Conservation (phyloP, 2,329 filamentous ascomycete species). For the Rhynchosporium agropyri region DNA sequence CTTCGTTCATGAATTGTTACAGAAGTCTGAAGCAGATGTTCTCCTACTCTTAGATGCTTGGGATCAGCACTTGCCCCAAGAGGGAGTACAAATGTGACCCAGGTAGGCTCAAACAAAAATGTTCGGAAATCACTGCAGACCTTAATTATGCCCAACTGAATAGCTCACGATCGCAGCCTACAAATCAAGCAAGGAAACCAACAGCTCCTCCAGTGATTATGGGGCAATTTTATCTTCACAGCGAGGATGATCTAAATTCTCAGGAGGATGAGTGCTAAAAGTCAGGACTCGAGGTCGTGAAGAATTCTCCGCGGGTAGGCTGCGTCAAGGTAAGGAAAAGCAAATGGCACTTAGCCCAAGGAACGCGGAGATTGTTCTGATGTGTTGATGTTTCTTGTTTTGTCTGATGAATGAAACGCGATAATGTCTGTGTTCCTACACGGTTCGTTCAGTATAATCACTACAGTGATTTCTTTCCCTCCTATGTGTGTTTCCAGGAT, state of each 20-base stretch:
- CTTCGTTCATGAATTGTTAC: background rate
- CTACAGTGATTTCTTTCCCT: no score
- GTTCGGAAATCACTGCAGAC: background rate
- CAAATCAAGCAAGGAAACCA: background rate
- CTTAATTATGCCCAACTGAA: background rate
- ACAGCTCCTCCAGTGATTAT: background rate
- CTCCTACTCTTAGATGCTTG: background rate
- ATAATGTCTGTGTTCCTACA: no score
- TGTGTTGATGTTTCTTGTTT: no score
- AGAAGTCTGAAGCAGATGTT: background rate
- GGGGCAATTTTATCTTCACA: background rate
- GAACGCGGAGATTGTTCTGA: background rate
- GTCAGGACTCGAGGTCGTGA: background rate
- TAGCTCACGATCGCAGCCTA: background rate
- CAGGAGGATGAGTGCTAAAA: background rate
- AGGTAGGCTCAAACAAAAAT: background rate
- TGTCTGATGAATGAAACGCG: no score
- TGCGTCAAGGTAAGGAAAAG: background rate
- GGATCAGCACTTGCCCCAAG: background rate
- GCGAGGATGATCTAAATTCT: background rate
- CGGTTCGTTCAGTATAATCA: no score
- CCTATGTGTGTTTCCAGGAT: no score
- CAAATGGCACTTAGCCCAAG: background rate
- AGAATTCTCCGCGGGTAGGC: background rate
- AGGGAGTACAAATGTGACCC: background rate